Evolutionary conservation across 192 early-diverging fungal genomes (phyloP), one percentile per base, ranked within the genome.

Genomic region (Rhizophlyctis rosea): DNA sequence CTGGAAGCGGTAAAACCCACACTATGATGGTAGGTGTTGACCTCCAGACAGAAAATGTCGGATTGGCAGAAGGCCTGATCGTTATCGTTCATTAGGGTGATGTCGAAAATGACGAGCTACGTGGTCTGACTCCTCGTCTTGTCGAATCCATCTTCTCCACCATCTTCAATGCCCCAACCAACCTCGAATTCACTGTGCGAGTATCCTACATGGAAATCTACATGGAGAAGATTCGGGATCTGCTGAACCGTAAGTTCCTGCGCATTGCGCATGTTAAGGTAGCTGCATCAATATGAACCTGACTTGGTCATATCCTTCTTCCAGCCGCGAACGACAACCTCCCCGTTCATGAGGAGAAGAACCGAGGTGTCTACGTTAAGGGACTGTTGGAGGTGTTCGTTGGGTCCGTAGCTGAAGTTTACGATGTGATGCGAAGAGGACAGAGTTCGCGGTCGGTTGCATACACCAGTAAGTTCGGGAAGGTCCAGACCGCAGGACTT

Each of bases 151-250:
- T 99, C 53, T 99, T 99, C 65, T 81, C 80, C 21, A 90, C 89
- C 51, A 99, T 99, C 68, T 76, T 90, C 76, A 88, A 85, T 23
- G 90, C 95, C 11, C 95, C 98, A 50, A 78, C 88, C 3, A 94
- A 89, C 36, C 81, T 98, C 65, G 96, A 98, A 77, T 99, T 97
- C 76, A 98, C 95, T 21, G 96, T 99, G 64, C 92, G 95, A 67
- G 90, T 94, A 2, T 96, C 94, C n/a, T 99, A 89, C 77, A 98
- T 99, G 95, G 98, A 99, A 85, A 97, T 99, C 65, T 99, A 99
- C 80, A 99, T 98, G 96, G 98, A 99, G 67, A 91, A 90, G 71
- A 93, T 99, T 61, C 84, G 95, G 59, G 98, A 99, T 84, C 72
- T 99, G 68, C 80, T 99, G 35, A 91, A 93, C 72, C 90, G 84